Evolutionary conservation across 208 protist genomes (phyloP).

Genomic region (Lotmaria passim): DNA sequence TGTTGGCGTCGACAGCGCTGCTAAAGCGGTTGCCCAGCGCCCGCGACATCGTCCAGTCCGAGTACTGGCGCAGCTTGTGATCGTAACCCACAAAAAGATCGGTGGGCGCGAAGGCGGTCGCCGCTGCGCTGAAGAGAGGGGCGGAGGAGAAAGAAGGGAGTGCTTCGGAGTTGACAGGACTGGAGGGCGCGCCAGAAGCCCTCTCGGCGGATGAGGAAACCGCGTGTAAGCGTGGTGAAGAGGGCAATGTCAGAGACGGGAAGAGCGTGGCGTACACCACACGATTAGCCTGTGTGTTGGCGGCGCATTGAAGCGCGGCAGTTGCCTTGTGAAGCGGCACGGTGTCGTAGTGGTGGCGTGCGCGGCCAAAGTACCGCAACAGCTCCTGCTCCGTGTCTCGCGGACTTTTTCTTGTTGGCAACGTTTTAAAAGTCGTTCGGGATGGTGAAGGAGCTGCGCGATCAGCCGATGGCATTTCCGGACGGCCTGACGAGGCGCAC

Average conservation of each 20-base stretch:
- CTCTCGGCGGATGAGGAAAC: neutral
- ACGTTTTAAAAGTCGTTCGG: neutral
- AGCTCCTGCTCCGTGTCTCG: slow-evolving; percentile 24
- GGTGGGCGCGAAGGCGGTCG: neutral
- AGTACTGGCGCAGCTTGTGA: neutral
- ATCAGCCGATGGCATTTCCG: no score
- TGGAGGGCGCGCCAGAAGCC: no score
- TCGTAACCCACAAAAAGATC: slow-evolving; percentile 12
- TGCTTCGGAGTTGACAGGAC: neutral
- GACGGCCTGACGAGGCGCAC: neutral
- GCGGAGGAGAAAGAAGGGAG: neutral
- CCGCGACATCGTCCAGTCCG: slow-evolving; percentile 29
- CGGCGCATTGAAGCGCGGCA: slow-evolving; percentile 26
- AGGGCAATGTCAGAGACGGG: neutral
- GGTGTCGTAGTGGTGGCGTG: slow-evolving; percentile 14
- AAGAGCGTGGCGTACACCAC: slow-evolving; percentile 34
- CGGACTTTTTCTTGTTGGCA: neutral
- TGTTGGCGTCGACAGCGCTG: slow-evolving; percentile 46
- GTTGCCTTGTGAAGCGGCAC: slow-evolving; percentile 17
- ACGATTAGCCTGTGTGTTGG: slow-evolving; percentile 16
- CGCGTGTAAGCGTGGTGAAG: neutral
- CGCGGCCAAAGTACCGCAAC: slow-evolving; percentile 35
- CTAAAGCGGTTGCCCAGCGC: slow-evolving; percentile 48
- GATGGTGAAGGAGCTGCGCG: neutral
- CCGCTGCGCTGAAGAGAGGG: neutral